Conservation (phyloP, 2,329 filamentous ascomycete genomes). For the Cercospora brassicicola region DNA sequence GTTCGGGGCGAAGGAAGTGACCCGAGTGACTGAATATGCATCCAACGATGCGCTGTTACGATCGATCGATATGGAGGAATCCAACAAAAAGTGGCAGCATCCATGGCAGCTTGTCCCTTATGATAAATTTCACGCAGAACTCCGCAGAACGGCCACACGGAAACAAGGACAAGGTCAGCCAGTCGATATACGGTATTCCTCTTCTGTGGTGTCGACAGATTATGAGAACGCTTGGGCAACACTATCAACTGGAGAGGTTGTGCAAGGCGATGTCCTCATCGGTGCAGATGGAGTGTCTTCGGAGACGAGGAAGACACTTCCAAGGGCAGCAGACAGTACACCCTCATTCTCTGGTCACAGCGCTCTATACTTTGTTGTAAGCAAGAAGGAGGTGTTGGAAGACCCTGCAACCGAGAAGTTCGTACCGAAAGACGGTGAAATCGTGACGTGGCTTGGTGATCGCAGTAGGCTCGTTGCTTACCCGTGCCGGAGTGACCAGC, state of each 20-base stretch:
- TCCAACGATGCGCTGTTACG: slow-evolving; percentile 4
- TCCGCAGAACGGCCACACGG: slow-evolving; percentile 30
- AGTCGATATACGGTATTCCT: slow-evolving; percentile 29
- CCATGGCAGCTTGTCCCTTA: slow-evolving; percentile 37
- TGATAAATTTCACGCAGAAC: slow-evolving; percentile 35
- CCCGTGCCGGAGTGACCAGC: slow-evolving; percentile 49
- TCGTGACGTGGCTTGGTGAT: slow-evolving; percentile 47
- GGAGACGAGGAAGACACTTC: slow-evolving; percentile 25
- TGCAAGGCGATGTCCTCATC: slow-evolving; percentile 36
- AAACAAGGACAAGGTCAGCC: slow-evolving; percentile 29
- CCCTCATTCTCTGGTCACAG: slow-evolving; percentile 51
- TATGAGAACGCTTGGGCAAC: slow-evolving; percentile 28
- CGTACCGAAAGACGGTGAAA: slow-evolving; percentile 38
- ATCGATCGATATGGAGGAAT: slow-evolving; percentile 43
- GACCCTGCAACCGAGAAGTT: slow-evolving; percentile 44
- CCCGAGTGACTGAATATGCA: slow-evolving; percentile 13
- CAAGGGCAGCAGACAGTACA: slow-evolving; percentile 24
- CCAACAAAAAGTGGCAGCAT: slow-evolving; percentile 51
- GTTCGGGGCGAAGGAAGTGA: slow-evolving; percentile 19
- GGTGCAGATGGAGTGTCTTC: slow-evolving; percentile 40
- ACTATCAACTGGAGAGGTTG: slow-evolving; percentile 31
- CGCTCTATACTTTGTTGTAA: slow-evolving; percentile 59
- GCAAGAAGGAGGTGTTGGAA: slow-evolving; percentile 45
- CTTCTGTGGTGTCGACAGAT: slow-evolving; percentile 31
- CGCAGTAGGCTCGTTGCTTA: slow-evolving; percentile 52